Conservation (phyloP, 108 stramenopile genomes). For the Stephanodiscus minutulus region DNA sequence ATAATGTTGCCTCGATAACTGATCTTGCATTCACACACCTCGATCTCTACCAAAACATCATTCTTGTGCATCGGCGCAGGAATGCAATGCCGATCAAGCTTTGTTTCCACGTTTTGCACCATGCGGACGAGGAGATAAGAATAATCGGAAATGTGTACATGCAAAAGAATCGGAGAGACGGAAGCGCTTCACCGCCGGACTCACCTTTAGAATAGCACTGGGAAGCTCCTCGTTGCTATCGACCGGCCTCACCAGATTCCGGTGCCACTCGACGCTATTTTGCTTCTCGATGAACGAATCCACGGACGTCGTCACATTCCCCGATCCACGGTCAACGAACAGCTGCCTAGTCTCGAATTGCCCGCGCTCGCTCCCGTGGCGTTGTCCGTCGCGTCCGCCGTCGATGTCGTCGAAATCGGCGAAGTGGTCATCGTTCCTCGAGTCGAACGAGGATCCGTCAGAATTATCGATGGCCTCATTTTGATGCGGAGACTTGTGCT, state of each 20-base stretch:
- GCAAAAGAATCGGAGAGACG: not conserved
- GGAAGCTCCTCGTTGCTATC: conserved; percentile 21
- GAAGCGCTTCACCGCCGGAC: not conserved
- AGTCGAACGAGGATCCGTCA: conserved; percentile 3
- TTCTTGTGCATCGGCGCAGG: conserved; percentile 45
- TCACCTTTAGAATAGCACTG: conserved; percentile 31
- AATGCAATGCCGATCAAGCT: conserved; percentile 45
- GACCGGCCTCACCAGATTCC: not conserved
- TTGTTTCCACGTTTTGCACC: not conserved
- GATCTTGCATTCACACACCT: conserved; percentile 20
- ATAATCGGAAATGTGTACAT: not conserved
- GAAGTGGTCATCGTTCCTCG: not conserved
- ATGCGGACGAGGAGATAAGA: not conserved
- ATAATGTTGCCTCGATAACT: not conserved
- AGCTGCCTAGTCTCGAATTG: conserved; percentile 12
- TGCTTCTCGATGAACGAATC: conserved; percentile 16
- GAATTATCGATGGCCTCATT: conserved; percentile 6
- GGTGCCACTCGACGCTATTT: not conserved
- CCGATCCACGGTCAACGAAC: conserved; percentile 5
- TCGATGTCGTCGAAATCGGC: not conserved
- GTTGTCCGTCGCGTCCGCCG: not conserved
- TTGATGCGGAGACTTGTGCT: not conserved
- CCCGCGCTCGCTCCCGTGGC: not conserved
- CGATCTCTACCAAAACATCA: conserved; percentile 47
- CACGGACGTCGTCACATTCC: not conserved